Evolutionary conservation across 768 basidiomycete species (phyloP).

Genomic region (Boletales sp.): DNA sequence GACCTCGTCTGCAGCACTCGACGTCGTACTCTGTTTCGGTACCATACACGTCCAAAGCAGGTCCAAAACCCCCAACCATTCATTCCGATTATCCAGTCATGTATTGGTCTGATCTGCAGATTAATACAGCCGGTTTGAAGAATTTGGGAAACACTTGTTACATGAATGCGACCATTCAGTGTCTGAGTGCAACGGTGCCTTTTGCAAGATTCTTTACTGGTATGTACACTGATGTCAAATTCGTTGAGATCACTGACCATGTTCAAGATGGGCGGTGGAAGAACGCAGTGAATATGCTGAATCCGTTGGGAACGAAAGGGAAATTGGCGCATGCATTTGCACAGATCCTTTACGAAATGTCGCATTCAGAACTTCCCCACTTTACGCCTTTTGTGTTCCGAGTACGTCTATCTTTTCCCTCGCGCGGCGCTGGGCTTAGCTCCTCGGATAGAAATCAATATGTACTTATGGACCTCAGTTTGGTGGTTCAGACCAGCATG

Average conservation of each 20-base stretch:
- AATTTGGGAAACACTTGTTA: constrained; percentile 98
- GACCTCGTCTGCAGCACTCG: constrained; percentile 47
- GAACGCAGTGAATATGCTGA: constrained; percentile 77
- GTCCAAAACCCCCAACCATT: constrained; percentile 64
- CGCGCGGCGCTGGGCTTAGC: constrained; percentile 11
- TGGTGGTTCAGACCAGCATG: constrained; percentile 86
- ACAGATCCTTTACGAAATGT: constrained; percentile 78
- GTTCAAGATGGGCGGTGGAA: constrained; percentile 73
- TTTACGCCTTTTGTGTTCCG: constrained; percentile 81
- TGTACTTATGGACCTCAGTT: constrained; percentile 68
- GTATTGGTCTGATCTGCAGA: constrained; percentile 80
- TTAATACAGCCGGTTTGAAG: constrained; percentile 84
- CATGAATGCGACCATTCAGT: constrained; percentile 98
- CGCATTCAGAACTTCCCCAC: constrained; percentile 82
- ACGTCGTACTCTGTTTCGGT: constrained; percentile 34
- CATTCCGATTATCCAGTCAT: constrained; percentile 73
- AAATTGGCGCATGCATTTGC: constrained; percentile 79
- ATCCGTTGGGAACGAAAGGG: constrained; percentile 87
- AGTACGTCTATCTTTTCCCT: constrained; percentile 46
- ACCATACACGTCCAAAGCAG: constrained; percentile 19
- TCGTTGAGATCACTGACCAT: constrained; percentile 1
- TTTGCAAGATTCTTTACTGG: constrained; percentile 92
- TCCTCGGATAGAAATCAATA: constrained; percentile 47
- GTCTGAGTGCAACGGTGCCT: constrained; percentile 89
- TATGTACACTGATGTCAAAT: constrained; percentile 27